phyloP scores from a whole-genome alignment of 768 basidiomycete genomes.

The Russula sp. region DNA sequence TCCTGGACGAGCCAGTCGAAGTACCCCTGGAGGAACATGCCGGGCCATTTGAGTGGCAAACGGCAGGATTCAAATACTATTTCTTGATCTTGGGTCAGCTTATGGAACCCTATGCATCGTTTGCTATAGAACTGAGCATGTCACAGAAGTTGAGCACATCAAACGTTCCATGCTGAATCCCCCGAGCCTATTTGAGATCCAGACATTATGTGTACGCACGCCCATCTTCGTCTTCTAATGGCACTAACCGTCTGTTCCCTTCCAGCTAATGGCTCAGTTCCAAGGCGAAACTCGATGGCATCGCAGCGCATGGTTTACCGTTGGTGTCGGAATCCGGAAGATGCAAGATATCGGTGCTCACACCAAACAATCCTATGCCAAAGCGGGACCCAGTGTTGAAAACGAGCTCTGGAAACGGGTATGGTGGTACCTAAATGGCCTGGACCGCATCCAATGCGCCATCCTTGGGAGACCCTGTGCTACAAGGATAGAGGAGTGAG shows the following conservation, averaged over 20 bases:
- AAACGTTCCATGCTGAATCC: constrained; percentile 50
- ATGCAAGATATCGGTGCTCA: constrained; percentile 52
- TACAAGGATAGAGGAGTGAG: constrained; percentile 62
- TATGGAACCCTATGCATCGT: constrained; percentile 5
- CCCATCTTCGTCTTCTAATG: constrained; percentile 20
- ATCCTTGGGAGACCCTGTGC: constrained; percentile 51
- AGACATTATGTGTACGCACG: constrained; percentile 44
- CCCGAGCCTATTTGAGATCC: constrained; percentile 56
- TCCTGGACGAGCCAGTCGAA: constrained; percentile 28
- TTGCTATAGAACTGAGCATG: constrained; percentile 3
- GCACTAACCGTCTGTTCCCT: neutral
- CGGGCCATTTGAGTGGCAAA: constrained; percentile 41
- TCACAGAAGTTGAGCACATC: constrained; percentile 44
- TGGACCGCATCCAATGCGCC: constrained; percentile 52
- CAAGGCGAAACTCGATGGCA: constrained; percentile 43
- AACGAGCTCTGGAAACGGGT: constrained; percentile 48
- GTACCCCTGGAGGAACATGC: constrained; percentile 24
- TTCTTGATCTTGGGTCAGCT: constrained; percentile 46
- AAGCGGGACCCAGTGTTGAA: constrained; percentile 32
- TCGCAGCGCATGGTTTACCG: constrained; percentile 43
- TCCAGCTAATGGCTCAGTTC: constrained; percentile 43
- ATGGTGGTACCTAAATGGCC: constrained; percentile 51
- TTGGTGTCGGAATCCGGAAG: constrained; percentile 39
- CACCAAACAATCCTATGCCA: constrained; percentile 33
- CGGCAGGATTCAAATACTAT: constrained; percentile 58